A percentile compares a stretch with the other conserved stretches of the same genome.
Conservation (phyloP, 2,329 filamentous ascomycete species). For the Rhynchosporium secalis region DNA sequence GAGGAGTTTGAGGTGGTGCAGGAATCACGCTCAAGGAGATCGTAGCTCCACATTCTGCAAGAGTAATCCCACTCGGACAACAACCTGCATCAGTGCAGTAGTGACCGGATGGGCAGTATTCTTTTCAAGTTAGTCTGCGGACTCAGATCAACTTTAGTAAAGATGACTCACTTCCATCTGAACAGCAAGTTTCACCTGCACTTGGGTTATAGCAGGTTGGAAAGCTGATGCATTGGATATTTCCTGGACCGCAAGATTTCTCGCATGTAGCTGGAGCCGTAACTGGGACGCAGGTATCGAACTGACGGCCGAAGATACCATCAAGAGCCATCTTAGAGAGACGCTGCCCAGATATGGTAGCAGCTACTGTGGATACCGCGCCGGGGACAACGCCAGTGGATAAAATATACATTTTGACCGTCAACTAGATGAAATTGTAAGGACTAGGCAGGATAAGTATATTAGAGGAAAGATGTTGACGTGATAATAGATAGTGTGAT, state of each 20-base stretch:
- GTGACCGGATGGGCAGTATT: constrained; percentile 12
- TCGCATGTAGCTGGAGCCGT: constrained; percentile 13
- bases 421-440: background rate
- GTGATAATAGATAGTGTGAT: background rate
- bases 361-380: constrained; percentile 4
- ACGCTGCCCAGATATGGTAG: constrained; percentile 8
- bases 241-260: constrained; percentile 13
- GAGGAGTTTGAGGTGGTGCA: constrained; percentile 4
- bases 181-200: constrained; percentile 14
- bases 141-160: background rate
- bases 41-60: constrained; percentile 12
- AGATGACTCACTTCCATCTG: constrained; percentile 7
- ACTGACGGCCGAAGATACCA: constrained; percentile 5
- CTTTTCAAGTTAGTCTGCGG: background rate
- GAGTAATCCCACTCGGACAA: constrained; percentile 1
- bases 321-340: constrained; percentile 12
- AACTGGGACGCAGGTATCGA: constrained; percentile 9
- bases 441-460: background rate
- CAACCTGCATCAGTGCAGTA: constrained; percentile 15
- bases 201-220: constrained; percentile 15
- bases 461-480: background rate
- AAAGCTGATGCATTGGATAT: constrained; percentile 11
- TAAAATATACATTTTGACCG: constrained; percentile 3
- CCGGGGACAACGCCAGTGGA: constrained; percentile 2
- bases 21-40: constrained; percentile 13